Base-by-base conservation (phyloP, 441 rosid genomes). In the Arabidopsis lyrata region DNA sequence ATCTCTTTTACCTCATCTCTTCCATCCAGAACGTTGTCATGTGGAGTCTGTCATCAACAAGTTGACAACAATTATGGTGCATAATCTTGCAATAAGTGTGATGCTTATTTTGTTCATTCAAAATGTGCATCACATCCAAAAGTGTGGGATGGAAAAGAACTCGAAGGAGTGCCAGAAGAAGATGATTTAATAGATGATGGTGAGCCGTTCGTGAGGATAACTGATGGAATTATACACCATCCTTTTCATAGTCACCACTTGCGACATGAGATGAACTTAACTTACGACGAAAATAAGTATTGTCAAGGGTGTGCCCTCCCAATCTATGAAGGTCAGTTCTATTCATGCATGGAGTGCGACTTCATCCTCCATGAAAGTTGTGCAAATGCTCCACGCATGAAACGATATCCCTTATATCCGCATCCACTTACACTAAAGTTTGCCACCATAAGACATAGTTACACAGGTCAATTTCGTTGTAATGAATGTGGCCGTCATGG, bases 31-130 rank as follows among this genome's bases (percentile, higher is more conserved):
- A 39, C 9, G 1, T 53, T 9, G 42, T 41, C 32, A 6, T 68
- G 72, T 3, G 53, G 72, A n/a, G 63, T 55, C 0, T 68, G 72
- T 12, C 72, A 5, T n/a, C 16, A 16, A 12, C 6, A 39, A 0
- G 44, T 39, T 39, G 44, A 39, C 44, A 39, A 39, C 44, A 39
- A 39, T 0, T 39, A 39, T 39, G 44, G 44, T 12, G 44, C 44
- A 39, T 39, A 39, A 2, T 1, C 44, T 12, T 39, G 44, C n/a
- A 12, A 12, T 0, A 39, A 0, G 13, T 39, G 44, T 1, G 44
- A 12, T 12, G 2, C 1, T 12, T 39, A 12, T 39, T 39, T 24
- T 36, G 12, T 50, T 2, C 41, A 42, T 63, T 32, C 14, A 9
- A 54, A 1, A 53, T 63, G 13, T 4, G 44, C 44, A 12, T 39